Evolutionary conservation across 129 eudicot genomes (phyloP).

Genomic region (Pittosporum tobira): DNA sequence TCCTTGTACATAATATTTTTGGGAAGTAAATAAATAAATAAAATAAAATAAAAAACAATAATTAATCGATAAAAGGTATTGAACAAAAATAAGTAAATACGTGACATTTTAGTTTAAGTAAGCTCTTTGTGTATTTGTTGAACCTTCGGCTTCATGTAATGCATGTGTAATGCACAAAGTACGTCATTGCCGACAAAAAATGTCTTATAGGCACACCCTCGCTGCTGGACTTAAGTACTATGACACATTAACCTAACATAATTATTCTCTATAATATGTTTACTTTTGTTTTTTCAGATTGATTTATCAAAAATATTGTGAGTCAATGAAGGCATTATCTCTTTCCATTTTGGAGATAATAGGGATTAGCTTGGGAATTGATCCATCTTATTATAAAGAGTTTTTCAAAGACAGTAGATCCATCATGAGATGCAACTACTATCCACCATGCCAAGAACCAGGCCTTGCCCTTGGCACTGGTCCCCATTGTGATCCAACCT

Average conservation of each 20-base stretch:
- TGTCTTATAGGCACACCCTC: background rate
- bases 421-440: conserved; percentile 49
- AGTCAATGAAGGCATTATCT: conserved; percentile 34
- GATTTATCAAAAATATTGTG: conserved; percentile 38
- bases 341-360: conserved; percentile 36
- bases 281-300: conserved; percentile 15
- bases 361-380: conserved; percentile 51
- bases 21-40: too few relatives aligned
- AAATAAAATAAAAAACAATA: too few relatives aligned
- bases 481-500: conserved; percentile 57
- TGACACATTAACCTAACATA: background rate
- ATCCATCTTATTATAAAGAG: conserved; percentile 22
- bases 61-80: too few relatives aligned
- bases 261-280: background rate
- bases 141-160: background rate
- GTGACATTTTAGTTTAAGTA: background rate
- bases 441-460: conserved; percentile 50
- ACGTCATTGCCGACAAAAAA: background rate
- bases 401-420: conserved; percentile 40
- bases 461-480: conserved; percentile 44
- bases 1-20: too few relatives aligned
- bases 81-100: background rate
- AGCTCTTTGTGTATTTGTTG: background rate
- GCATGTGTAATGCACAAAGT: background rate
- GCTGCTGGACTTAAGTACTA: background rate